Base-by-base conservation (phyloP, 148 eudicot genomes). In the Pharnaceum exiguum region DNA sequence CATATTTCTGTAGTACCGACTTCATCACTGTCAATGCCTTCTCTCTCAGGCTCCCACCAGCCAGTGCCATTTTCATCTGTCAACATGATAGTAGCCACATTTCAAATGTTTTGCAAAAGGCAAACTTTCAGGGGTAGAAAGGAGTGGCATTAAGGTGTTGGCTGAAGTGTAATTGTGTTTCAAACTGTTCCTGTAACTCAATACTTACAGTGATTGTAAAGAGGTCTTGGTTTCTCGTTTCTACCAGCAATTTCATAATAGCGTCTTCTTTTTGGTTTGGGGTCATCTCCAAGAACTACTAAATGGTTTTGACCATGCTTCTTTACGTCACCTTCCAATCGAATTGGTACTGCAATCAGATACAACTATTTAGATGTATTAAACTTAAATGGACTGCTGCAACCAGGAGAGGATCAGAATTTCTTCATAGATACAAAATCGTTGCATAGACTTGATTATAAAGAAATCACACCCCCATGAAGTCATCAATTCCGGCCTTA, bases 31-130 rank as follows among this genome's bases (percentile, higher is more conserved):
- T 88, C 98, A 18, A 93, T 69, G 18, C 94, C 96, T 79, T 75
- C 98, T 88, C 86, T 83, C 36, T 85, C 75, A 16, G 73, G 68
- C 36, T 91, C 86, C 96, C 97, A 90, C 87, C 87, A 87, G 47
- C 97, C 96, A 22, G 79, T 68, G 25, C 98, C 96, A 72, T 71
- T 93, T 71, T 77, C 82, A 83, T 91, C 97, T 90, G 85, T 75
- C 43, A 27, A 50, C 60, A 31, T 31, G 27, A 28, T 22, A 10
- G 36, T 45, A 46, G 47, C 15, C 64, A 45, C 29, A 23, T 28
- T 45, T 30, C 24, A 40, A 29, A 21, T 26, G 10, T 43, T 39
- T 45, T 29, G 9, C 28, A 13, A 31, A 11, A 53, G 39, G 23
- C 16, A 10, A 3, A 36, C 16, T 12, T 27, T 15, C 24, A 51